phyloP scores from a whole-genome alignment of 805 yeast genomes.

The Ogataea chonburiensis region DNA sequence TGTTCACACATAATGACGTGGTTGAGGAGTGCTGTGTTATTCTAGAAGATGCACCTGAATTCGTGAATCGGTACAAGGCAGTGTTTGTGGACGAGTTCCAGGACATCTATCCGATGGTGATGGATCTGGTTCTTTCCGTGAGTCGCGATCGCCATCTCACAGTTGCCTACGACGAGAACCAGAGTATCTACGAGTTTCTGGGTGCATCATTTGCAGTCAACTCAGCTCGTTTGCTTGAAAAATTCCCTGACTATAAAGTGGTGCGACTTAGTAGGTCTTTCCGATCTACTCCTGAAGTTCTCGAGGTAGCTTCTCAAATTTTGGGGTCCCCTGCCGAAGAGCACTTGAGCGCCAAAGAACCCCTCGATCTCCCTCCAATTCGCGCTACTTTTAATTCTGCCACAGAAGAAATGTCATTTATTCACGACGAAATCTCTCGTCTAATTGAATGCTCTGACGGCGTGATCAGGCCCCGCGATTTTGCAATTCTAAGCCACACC shows the following conservation, averaged over 20 bases:
- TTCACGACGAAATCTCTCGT: constrained; percentile 44
- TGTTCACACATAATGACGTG: constrained; percentile 29
- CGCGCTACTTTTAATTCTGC: constrained; percentile 29
- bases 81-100: constrained; percentile 74
- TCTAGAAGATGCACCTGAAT: constrained; percentile 21
- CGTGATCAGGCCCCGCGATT: constrained; percentile 43
- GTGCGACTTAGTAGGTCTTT: constrained; percentile 49
- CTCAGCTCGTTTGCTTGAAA: constrained; percentile 22
- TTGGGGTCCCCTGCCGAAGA: constrained; percentile 20
- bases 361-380: constrained; percentile 23
- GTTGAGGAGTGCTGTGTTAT: constrained; percentile 23
- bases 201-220: constrained; percentile 42
- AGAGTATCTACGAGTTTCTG: constrained; percentile 65
- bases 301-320: constrained; percentile 40
- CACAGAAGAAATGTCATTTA: constrained; percentile 42
- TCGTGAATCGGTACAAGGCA: constrained; percentile 32
- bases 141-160: constrained; percentile 50
- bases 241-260: constrained; percentile 29
- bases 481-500: constrained; percentile 52
- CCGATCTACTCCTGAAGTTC: constrained; percentile 59
- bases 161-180: constrained; percentile 70
- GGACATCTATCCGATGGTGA: constrained; percentile 56
- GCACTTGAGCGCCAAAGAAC: constrained; percentile 21
- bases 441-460: constrained; percentile 43
- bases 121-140: constrained; percentile 43